Percentiles rank a stretch among this genome's conserved stretches.
Conservation (phyloP, 192 early-diverging fungal genomes). For the Coemansia sp. region DNA sequence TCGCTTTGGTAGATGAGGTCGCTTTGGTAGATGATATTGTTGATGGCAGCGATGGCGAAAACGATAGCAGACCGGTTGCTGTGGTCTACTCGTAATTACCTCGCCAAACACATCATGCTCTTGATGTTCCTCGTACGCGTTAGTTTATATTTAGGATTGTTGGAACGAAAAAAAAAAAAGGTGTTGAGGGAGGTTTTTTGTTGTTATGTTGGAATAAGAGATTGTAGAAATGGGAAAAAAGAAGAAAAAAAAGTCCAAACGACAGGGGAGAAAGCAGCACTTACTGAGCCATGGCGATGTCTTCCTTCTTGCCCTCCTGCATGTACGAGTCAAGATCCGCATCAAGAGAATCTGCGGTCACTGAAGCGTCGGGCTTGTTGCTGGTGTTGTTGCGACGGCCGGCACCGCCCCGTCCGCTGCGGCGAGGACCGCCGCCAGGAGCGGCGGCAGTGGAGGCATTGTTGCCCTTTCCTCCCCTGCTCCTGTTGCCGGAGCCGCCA, state of each 20-base stretch:
- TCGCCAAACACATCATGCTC: neutral
- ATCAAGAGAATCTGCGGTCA: slow-evolving; percentile 45
- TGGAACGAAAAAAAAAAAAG: neutral
- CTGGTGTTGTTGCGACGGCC: slow-evolving; percentile 5
- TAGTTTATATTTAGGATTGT: neutral
- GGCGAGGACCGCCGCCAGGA: slow-evolving; percentile 6
- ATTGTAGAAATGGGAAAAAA: neutral
- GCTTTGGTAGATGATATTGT: slow-evolving; percentile 44
- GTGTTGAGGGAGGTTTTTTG: neutral
- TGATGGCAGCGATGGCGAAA: slow-evolving; percentile 46
- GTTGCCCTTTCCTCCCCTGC: slow-evolving; percentile 3
- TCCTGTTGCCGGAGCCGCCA: slow-evolving; percentile 13
- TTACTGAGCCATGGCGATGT: slow-evolving; percentile 2
- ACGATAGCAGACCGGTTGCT: neutral
- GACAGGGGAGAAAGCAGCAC: too few relatives aligned
- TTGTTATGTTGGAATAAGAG: neutral
- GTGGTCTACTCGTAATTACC: neutral
- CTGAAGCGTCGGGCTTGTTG: slow-evolving; percentile 12
- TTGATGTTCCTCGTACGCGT: neutral
- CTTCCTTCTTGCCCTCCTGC: slow-evolving; percentile 35
- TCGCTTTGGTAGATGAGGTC: too few relatives aligned
- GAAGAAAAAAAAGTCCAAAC: too few relatives aligned
- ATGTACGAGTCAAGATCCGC: slow-evolving; percentile 55
- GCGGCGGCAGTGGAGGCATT: neutral
- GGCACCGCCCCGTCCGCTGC: slow-evolving; percentile 14